These are phyloP conservation scores for Saccharomyces kudriavzevii DNA, from an alignment of 805 yeast species.

Conservation along the genomic window DNA sequence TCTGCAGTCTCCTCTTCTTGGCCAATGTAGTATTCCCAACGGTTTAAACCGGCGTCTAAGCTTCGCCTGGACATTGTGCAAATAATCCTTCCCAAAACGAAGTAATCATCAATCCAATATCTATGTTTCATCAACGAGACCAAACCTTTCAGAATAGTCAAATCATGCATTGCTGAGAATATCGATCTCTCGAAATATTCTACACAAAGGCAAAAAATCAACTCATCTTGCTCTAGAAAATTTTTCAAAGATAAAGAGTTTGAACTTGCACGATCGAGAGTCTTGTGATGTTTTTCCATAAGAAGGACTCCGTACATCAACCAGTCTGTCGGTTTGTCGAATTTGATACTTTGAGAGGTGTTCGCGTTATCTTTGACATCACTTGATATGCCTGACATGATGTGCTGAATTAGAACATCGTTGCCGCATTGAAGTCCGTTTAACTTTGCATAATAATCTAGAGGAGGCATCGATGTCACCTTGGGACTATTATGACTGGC, in stretches of 20 bases:
- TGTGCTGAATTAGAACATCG: not conserved
- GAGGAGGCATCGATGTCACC: not conserved
- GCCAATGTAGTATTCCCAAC: conserved; percentile 16
- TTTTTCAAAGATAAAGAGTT: not conserved
- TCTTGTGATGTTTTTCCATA: not conserved
- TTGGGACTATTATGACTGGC: not conserved
- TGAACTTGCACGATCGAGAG: not conserved
- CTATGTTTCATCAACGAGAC: conserved; percentile 1
- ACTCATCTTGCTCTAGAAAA: not conserved
- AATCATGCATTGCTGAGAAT: conserved; percentile 3
- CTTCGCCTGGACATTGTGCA: conserved; percentile 2
- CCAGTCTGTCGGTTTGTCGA: too few species aligned
- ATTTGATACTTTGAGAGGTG: too few species aligned
- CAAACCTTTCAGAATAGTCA: not conserved
- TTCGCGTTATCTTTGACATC: not conserved
- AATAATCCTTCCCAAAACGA: conserved; percentile 2
- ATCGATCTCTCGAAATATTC: not conserved
- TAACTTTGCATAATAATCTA: not conserved
- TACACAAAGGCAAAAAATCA: not conserved
- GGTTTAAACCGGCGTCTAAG: conserved; percentile 1
- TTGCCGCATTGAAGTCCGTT: not conserved
- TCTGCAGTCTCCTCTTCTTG: conserved; percentile 9
- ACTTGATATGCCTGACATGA: not conserved
- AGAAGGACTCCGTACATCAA: too few species aligned
- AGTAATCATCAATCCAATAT: conserved; percentile 1